Evolutionary conservation across 2,329 filamentous ascomycete species (phyloP), one percentile per base, ranked within the genome.

Genomic region (Pseudogymnoascus pannorum): DNA sequence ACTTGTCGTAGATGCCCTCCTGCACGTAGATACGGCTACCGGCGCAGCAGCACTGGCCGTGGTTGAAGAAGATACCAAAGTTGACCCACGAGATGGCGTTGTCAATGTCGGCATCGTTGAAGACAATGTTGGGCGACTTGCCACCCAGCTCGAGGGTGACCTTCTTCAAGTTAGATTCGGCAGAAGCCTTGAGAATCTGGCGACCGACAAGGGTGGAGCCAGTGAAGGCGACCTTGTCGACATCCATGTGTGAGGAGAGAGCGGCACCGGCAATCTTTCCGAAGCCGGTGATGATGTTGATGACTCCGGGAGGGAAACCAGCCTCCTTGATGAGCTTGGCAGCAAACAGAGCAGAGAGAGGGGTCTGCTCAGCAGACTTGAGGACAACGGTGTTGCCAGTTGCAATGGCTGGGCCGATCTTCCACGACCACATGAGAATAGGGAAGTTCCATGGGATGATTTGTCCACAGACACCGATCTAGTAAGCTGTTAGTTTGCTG

Each of bases 401-500:
- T 59, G 83, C 83, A 67, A 86, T 72, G 62, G 82, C 82, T 61
- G 82, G 82, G 63, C 80, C 82, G 69, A 85, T 82, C 80, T 89
- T 89, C 87, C 87, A 89, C 63, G 62, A 57, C 77, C 73, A 83
- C 84, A 87, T 87, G 67, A 83, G 79, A 20, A 88, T 73, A 16
- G 85, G 85, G 76, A 87, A 88, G 75, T 88, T 88, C 85, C 85
- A 88, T 63, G 86, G 86, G 68, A 89, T 88, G 69, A 89, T 89
- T 74, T 88, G 86, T 72, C 83, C 87, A 71, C 86, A 87, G 60
- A 88, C 85, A 73, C 85, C 85, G 68, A 84, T 78, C 71, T 73
- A 26, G 38, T 14, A 22, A n/a, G 18, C n/a, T 5, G 26, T 59
- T 31, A 42, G 20, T 18, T 59, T 38, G 12, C 36, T 24, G 3